Evolutionary conservation across 768 basidiomycete species (phyloP).

Genomic region (Boletus huronensis): DNA sequence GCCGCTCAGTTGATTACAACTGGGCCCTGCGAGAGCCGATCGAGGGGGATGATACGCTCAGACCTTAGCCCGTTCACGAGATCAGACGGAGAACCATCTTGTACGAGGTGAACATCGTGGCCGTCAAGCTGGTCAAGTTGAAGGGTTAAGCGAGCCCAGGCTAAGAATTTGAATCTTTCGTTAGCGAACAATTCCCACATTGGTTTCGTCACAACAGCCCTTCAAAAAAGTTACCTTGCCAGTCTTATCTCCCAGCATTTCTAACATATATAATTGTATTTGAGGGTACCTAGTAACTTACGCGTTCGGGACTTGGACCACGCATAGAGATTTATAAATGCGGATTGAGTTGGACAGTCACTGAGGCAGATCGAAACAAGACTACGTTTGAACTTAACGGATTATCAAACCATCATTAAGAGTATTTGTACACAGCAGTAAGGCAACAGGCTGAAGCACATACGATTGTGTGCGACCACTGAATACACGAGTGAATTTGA

Average conservation of each 20-base stretch:
- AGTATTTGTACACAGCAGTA: neutral
- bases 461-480: neutral
- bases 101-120: slow-evolving; percentile 64
- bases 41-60: slow-evolving; percentile 63
- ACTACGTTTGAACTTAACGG: neutral
- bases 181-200: neutral
- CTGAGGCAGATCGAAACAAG: neutral
- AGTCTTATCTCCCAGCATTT: neutral
- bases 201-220: too few species aligned
- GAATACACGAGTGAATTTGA: neutral
- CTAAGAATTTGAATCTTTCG: neutral
- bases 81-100: slow-evolving; percentile 31
- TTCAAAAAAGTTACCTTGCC: too few species aligned
- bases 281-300: neutral
- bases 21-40: slow-evolving; percentile 59
- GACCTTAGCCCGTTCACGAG: slow-evolving; percentile 76
- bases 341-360: neutral
- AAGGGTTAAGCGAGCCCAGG: neutral
- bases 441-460: neutral
- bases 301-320: neutral
- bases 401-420: neutral
- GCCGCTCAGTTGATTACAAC: slow-evolving; percentile 53
- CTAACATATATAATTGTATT: neutral
- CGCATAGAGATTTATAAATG: neutral
- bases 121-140: slow-evolving; percentile 43